Evolutionary conservation across 257 asterid genomes (phyloP).

Genomic region (Solanum pinnatisectum): DNA sequence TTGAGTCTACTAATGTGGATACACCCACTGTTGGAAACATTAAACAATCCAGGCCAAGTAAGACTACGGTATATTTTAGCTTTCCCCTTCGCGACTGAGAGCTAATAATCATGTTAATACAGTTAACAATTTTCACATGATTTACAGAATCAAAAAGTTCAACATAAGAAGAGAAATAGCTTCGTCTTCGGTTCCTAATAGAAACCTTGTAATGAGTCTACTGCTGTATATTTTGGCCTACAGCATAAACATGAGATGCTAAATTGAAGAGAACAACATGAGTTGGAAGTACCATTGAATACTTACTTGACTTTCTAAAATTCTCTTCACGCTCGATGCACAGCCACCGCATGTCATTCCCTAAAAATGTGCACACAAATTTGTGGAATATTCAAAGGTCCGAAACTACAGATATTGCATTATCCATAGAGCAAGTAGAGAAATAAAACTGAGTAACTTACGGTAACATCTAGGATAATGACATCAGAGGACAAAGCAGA

Average conservation of each 20-base stretch:
- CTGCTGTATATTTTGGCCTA: neutral
- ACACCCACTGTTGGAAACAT: neutral
- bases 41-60: neutral
- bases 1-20: neutral
- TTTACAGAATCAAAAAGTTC: neutral
- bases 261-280: neutral
- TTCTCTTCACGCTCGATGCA: slow-evolving; percentile 45
- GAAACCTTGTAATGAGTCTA: neutral
- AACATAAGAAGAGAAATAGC: neutral
- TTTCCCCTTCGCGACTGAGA: neutral
- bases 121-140: neutral
- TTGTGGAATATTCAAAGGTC: neutral
- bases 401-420: neutral
- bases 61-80: neutral
- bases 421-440: neutral
- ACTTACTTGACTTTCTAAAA: slow-evolving; percentile 47
- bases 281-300: neutral
- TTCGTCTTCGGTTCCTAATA: neutral
- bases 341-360: slow-evolving; percentile 58
- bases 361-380: slow-evolving; percentile 7
- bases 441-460: slow-evolving; percentile 17
- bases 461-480: slow-evolving; percentile 84
- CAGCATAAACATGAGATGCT: neutral
- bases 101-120: neutral
- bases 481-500: slow-evolving; percentile 64